phyloP scores from a whole-genome alignment of 306 rosid species.

The Rosa persica region DNA sequence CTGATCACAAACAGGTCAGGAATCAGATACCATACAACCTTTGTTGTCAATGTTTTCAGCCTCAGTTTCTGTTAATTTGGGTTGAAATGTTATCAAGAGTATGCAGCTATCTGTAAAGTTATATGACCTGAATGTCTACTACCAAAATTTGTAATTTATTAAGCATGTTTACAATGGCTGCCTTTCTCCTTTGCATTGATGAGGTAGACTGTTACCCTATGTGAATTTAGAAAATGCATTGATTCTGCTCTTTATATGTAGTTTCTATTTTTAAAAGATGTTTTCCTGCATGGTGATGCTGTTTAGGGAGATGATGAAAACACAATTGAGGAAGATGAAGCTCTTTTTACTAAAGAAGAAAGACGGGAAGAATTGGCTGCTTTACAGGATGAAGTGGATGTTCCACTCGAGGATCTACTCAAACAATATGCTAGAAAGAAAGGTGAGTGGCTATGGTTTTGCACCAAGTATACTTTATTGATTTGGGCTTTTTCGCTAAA shows the following conservation, averaged over 20 bases:
- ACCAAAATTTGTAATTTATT: neutral
- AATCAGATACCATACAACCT: neutral
- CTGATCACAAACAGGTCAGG: conserved; percentile 4
- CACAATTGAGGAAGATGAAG: conserved; percentile 89
- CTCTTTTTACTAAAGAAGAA: conserved; percentile 75
- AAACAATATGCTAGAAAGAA: conserved; percentile 57
- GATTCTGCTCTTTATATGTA: conserved; percentile 18
- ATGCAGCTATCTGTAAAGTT: neutral
- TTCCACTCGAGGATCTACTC: conserved; percentile 92
- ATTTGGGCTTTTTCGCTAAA: neutral
- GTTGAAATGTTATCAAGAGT: neutral
- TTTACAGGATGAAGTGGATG: conserved; percentile 77
- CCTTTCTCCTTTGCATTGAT: conserved; percentile 9
- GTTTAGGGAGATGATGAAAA: conserved; percentile 93
- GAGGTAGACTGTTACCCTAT: neutral
- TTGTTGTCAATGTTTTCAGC: neutral
- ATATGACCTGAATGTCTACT: neutral
- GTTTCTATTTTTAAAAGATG: conserved; percentile 17
- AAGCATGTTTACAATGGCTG: neutral
- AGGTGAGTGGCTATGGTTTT: conserved; percentile 38
- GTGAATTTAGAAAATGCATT: conserved; percentile 6
- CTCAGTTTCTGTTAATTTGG: neutral
- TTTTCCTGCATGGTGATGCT: conserved; percentile 33
- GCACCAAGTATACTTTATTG: neutral
- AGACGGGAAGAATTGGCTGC: conserved; percentile 86